phyloP scores from a whole-genome alignment of 2,329 filamentous ascomycete species.

The Ophiocordyceps sinensis region DNA sequence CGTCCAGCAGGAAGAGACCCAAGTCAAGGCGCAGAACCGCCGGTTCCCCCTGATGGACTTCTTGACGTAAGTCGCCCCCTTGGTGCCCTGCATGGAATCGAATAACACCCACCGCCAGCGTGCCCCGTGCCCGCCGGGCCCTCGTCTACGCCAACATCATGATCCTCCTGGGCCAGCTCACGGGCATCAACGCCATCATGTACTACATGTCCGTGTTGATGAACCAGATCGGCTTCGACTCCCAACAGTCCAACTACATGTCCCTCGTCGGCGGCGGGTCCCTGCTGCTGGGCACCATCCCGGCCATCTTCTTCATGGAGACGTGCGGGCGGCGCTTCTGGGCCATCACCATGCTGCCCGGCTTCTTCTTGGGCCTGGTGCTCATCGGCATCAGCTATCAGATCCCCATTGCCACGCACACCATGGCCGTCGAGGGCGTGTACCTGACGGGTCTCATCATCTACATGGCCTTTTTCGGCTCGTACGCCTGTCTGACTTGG shows the following conservation, averaged over 20 bases:
- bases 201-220: conserved; percentile 61
- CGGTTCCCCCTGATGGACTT: conserved; percentile 60
- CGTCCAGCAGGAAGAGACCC: conserved; percentile 40
- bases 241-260: conserved; percentile 54
- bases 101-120: conserved; percentile 10
- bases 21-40: conserved; percentile 34
- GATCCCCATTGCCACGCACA: conserved; percentile 30
- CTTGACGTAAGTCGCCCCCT: conserved; percentile 32
- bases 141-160: conserved; percentile 55
- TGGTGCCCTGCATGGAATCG: background rate
- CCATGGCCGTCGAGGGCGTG: conserved; percentile 35
- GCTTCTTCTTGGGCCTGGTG: conserved; percentile 55
- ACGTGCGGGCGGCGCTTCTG: conserved; percentile 59
- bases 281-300: conserved; percentile 52
- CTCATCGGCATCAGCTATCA: conserved; percentile 52
- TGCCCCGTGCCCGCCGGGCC: conserved; percentile 50
- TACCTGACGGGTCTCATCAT: conserved; percentile 55
- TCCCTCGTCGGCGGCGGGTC: conserved; percentile 57
- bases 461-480: conserved; percentile 56
- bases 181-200: conserved; percentile 55
- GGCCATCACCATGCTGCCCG: conserved; percentile 57
- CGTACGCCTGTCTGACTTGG: conserved; percentile 50
- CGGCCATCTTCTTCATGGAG: conserved; percentile 58
- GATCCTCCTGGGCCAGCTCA: conserved; percentile 57
- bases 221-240: conserved; percentile 51